These are phyloP conservation scores for Trypanosoma scelopori DNA, from an alignment of 208 protist species.

Conservation along the genomic window DNA sequence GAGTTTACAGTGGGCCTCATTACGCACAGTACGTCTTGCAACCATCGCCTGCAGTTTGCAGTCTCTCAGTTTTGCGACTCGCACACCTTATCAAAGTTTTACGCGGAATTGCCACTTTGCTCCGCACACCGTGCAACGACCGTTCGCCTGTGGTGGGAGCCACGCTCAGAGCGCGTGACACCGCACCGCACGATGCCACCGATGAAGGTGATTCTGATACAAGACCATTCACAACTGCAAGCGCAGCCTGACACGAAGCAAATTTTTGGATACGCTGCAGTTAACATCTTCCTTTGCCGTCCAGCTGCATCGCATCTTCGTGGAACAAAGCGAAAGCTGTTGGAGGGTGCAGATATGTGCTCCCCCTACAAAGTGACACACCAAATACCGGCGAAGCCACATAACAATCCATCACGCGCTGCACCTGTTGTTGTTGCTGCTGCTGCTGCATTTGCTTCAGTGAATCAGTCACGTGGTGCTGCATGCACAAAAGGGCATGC, in stretches of 20 bases:
- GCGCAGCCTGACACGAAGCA: conserved; percentile 6
- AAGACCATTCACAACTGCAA: conserved; percentile 11
- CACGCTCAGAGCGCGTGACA: conserved; percentile 41
- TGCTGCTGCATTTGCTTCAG: not conserved
- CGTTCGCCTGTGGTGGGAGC: conserved; percentile 63
- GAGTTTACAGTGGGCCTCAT: conserved; percentile 51
- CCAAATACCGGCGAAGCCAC: not conserved
- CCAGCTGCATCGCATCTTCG: conserved; percentile 38
- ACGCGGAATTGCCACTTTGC: conserved; percentile 45
- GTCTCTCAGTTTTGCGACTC: conserved; percentile 30
- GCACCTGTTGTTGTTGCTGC: not conserved
- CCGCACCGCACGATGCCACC: conserved; percentile 43
- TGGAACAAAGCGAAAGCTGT: conserved; percentile 31
- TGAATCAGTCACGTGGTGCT: not conserved
- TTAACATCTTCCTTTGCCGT: conserved; percentile 47
- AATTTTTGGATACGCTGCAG: conserved; percentile 46
- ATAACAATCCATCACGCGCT: not conserved
- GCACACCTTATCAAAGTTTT: conserved; percentile 7
- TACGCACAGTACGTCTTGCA: conserved; percentile 24
- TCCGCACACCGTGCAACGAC: conserved; percentile 37
- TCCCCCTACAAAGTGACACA: not conserved
- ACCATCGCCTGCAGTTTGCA: conserved; percentile 15
- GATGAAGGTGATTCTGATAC: conserved; percentile 47
- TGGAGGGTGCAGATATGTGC: conserved; percentile 6
- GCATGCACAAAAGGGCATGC: not conserved